phyloP scores from a whole-genome alignment of 108 stramenopile genomes.

The Nannochloropsis gaditana region DNA sequence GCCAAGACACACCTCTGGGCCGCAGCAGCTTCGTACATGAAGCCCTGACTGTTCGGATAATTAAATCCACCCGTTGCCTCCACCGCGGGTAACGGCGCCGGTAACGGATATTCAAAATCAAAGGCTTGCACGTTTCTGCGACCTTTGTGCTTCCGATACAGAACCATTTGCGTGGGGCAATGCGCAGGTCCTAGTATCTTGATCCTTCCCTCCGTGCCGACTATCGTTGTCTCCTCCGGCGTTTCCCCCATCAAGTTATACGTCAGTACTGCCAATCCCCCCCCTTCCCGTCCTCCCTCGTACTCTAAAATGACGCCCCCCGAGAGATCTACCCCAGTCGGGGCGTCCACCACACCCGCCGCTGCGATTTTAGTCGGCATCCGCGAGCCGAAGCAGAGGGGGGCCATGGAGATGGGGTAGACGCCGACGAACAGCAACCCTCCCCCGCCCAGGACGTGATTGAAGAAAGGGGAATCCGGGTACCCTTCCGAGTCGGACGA shows the following conservation, averaged over 20 bases:
- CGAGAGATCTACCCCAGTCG: slow-evolving; percentile 47
- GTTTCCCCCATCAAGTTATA: slow-evolving; percentile 60
- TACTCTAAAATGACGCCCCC: slow-evolving; percentile 48
- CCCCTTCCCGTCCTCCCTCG: slow-evolving; percentile 21
- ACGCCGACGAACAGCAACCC: slow-evolving; percentile 22
- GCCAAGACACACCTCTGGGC: slow-evolving; percentile 67
- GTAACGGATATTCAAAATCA: slow-evolving; percentile 45
- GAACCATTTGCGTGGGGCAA: slow-evolving; percentile 63
- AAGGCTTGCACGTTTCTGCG: slow-evolving; percentile 38
- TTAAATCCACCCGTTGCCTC: slow-evolving; percentile 62
- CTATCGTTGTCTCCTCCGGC: slow-evolving; percentile 62
- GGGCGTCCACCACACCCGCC: not conserved
- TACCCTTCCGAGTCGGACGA: slow-evolving; percentile 28
- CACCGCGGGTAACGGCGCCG: slow-evolving; percentile 39
- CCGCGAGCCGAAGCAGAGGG: not conserved
- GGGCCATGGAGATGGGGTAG: slow-evolving; percentile 7
- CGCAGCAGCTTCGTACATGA: slow-evolving; percentile 71
- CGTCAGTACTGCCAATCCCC: slow-evolving; percentile 18
- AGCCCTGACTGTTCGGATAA: slow-evolving; percentile 70
- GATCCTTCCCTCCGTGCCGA: slow-evolving; percentile 68
- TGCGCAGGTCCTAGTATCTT: slow-evolving; percentile 65
- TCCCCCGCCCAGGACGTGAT: slow-evolving; percentile 29
- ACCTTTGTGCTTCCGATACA: slow-evolving; percentile 56
- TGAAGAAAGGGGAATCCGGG: slow-evolving; percentile 30
- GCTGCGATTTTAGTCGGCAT: not conserved